phyloP scores from a whole-genome alignment of 2,329 filamentous ascomycete genomes.

The Pseudocercospora eumusae region DNA sequence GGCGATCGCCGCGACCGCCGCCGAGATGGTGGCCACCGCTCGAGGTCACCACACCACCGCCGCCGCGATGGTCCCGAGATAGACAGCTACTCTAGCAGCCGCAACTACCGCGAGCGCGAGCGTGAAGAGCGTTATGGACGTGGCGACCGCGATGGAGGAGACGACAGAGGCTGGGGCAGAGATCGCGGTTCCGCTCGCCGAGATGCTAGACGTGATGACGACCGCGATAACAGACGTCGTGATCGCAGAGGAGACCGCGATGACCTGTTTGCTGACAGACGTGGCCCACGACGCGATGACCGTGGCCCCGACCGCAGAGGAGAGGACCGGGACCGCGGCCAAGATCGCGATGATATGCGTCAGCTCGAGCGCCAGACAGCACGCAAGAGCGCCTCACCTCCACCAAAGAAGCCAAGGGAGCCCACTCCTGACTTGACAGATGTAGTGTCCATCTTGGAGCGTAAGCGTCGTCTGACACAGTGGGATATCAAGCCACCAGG shows the following conservation, averaged over 20 bases:
- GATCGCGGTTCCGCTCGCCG: constrained; percentile 70
- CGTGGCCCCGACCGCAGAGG: constrained; percentile 49
- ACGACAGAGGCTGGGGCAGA: constrained; percentile 62
- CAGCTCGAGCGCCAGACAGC: constrained; percentile 46
- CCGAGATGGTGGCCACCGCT: constrained; percentile 64
- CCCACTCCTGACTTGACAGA: constrained; percentile 93
- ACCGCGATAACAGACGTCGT: constrained; percentile 45
- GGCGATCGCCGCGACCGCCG: constrained; percentile 48
- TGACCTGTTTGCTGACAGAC: constrained; percentile 36
- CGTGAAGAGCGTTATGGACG: constrained; percentile 79
- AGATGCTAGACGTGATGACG: constrained; percentile 59
- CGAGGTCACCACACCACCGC: constrained; percentile 72
- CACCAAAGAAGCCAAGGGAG: constrained; percentile 86
- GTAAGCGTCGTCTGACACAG: constrained; percentile 90
- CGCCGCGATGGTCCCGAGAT: constrained; percentile 55
- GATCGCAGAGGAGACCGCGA: constrained; percentile 51
- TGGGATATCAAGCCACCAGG: constrained; percentile 99
- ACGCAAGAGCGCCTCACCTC: constrained; percentile 72
- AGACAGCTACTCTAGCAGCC: constrained; percentile 89
- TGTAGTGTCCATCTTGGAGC: constrained; percentile 75
- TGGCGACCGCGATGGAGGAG: constrained; percentile 25
- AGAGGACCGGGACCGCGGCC: constrained; percentile 41
- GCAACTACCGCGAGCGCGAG: constrained; percentile 88
- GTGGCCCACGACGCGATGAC: constrained; percentile 43
- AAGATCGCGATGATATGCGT: constrained; percentile 41